Base-by-base conservation (phyloP, 2,329 filamentous ascomycete species). In the Mollisia scopiformis region DNA sequence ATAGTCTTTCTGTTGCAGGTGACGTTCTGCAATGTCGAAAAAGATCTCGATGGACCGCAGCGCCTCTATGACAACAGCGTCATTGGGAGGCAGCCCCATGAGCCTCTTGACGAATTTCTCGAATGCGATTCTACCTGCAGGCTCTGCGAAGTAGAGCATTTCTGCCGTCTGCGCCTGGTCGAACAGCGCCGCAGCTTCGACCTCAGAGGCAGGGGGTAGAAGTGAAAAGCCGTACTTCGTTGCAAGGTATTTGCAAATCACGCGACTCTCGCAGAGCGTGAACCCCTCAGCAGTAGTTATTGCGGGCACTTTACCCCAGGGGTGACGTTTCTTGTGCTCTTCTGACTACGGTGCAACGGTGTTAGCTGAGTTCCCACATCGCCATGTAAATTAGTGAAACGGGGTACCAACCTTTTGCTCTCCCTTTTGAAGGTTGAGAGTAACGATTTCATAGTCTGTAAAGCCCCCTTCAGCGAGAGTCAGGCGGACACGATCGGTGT, bases 231-330 rank as follows among this genome's bases (percentile, higher is more conserved):
- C 75, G 72, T 80, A 81, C 65, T 78, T 80, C 31, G 27, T 75
- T 11, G 78, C 70, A 59, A 82, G 75, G 68, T 80, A 79, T 69
- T 77, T 77, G 76, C 76, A 79, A 66, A 82, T 81, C 54, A 76
- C 75, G 35, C 78, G 79, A 66, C 77, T 79, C 68, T 81, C 79
- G 66, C 79, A 78, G 57, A 82, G 74, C 53, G 73, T 78, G 68
- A 80, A 79, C 0, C 76, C 76, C 3, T 75, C 71, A 13, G 76
- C 66, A 63, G 75, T 78, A 51, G 68, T 70, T 46, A 80, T 62
- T n/a, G 66, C 70, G 39, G 78, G 77, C 30, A 79, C 66, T 70
- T 78, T 79, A 23, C 76, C 77, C 74, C 75, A 78, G 2, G 77
- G 77, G 66, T 80, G 75, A 61, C 75, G 77, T 58, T 71, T 67